Base-by-base conservation (phyloP, 2,329 filamentous ascomycete genomes). In the Chaetomiaceae sp. region DNA sequence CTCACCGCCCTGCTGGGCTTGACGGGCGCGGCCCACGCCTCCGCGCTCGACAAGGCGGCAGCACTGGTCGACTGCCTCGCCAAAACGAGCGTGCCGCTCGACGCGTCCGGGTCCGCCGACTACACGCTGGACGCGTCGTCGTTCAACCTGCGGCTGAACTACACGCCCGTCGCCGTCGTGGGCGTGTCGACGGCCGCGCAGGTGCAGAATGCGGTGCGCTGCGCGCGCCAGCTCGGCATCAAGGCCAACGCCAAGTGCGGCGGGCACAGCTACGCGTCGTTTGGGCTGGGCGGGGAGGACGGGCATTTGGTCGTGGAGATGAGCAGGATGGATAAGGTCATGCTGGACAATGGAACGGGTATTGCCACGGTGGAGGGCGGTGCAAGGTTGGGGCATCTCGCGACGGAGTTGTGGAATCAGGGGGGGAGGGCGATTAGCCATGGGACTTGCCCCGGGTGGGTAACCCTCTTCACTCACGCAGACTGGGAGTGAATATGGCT, bases 361-460 rank as follows among this genome's bases (percentile, higher is more conserved):
- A 62, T 71, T 35, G 72, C 67, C 0, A 66, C 61, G 18, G 65
- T 74, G 12, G 68, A 75, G 43, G 69, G 69, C 11, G 76, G 76
- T 15, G 68, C 74, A 1, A 63, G 74, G 9, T 61, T 79, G 2
- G 76, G 75, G 0, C 68, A 72, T 41, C 63, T 74, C 6, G 69
- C 68, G 0, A 58, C 49, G 4, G 63, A 69, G 49, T 56, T 74
- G 4, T 67, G 63, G 39, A 56, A 58, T 14, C 63, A 70, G 41
- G 65, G 64, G 0, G 55, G 49, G 53, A 69, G 58, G 12, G 73
- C 68, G 2, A 61, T 78, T 4, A 63, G 69, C 20, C 73, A 77
- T 39, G 74, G 74, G n/a, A 74, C 73, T 1, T 77, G 74, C 51
- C 72, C 74, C 3, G 71, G 68, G 72, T 73, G 55, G 61, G 67